Conservation (phyloP, 331 rosid genomes). For the Spiraea crenata region DNA sequence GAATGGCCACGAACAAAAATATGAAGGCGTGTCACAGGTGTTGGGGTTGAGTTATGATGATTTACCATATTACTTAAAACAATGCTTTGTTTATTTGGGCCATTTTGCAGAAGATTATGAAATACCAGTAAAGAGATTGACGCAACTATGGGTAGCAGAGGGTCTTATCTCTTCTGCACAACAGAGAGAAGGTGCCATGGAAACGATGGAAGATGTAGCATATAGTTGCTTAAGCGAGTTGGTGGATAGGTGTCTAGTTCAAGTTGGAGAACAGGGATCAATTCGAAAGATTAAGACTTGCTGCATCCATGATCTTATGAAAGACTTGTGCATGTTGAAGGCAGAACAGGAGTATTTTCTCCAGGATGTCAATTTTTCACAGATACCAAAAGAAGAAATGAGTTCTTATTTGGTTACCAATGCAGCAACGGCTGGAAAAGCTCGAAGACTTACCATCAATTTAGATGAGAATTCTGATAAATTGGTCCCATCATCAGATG, state of each 20-base stretch:
- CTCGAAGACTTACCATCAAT: conserved; percentile 45
- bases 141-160: no score
- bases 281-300: conserved; percentile 39
- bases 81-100: no score
- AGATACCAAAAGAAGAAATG: neutral
- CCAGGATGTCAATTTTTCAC: conserved; percentile 11
- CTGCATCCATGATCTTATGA: no score
- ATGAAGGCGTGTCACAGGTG: no score
- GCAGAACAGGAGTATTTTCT: conserved; percentile 42
- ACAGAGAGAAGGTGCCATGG: no score
- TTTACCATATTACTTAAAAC: no score
- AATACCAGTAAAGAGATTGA: no score
- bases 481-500: neutral
- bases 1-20: no score
- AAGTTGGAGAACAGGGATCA: conserved; percentile 33
- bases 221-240: conserved; percentile 42
- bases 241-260: conserved; percentile 50
- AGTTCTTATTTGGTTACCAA: neutral
- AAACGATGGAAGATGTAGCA: conserved; percentile 24
- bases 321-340: conserved; percentile 39
- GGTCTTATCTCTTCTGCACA: no score
- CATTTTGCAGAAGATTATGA: no score
- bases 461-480: conserved; percentile 8
- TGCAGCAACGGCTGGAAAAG: neutral
- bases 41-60: no score